Base-by-base conservation (phyloP, 441 rosid species). In the Capsella rubella region DNA sequence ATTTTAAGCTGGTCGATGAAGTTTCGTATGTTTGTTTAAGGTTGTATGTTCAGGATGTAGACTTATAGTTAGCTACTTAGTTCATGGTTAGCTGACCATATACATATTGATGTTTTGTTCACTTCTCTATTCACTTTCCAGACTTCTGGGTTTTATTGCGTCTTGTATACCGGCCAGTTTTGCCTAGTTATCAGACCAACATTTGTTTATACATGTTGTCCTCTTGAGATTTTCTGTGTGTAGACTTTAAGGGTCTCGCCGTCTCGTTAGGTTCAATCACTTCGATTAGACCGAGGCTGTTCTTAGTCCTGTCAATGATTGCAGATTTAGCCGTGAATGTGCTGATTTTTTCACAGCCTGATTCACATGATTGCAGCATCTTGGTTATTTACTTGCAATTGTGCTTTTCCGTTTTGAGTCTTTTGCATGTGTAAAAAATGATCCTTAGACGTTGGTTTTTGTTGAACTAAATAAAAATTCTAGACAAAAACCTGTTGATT, bases 271-370 rank as follows among this genome's bases (percentile, higher is more conserved):
- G 29, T 32, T 54, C 31, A 53, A 8, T 43, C n/a, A 64, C 37
- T 64, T 4, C 0, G 29, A 5, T 40, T 52, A 63, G 28, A 42
- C 68, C 7, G 21, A 50, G 52, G n/a, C 50, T 49, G 28, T 49
- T 50, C 5, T 13, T 11, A 31, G 40, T 42, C 60, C 37, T 47
- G 18, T 39, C 14, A 21, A 0, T 51, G 53, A 28, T 39, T 16
- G 35, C 45, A 40, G 31, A 29, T 40, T n/a, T 39, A 25, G 3
- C 60, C 25, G 10, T 62, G 11, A 51, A 32, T 29, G 34, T 62
- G 16, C 46, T 56, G 15, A 18, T 18, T 15, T 67, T 45, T 9
- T 68, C 32, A 54, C 29, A 68, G 58, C 32, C 15, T 54, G 42
- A 29, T 69, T 34, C 18, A 16, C 25, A 46, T 15, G 27, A 21